Conservation (phyloP, 2,329 filamentous ascomycete genomes). For the Stachybotrys elegans region DNA sequence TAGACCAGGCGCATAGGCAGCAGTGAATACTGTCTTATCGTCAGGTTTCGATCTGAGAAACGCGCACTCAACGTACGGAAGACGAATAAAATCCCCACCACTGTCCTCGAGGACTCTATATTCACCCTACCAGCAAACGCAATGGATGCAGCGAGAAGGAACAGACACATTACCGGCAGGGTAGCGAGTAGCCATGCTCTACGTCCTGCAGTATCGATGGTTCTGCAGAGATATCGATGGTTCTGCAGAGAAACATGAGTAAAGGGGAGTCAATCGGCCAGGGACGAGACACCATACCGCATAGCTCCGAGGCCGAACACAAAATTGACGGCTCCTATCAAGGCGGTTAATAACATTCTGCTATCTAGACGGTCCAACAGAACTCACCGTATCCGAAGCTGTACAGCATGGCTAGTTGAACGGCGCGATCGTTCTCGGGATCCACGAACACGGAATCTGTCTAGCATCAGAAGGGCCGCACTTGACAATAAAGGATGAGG, state of each 20-base stretch:
- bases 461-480: background rate
- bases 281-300: constrained; percentile 18
- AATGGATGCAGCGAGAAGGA: constrained; percentile 33
- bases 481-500: background rate
- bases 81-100: constrained; percentile 30
- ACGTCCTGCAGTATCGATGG: constrained; percentile 31
- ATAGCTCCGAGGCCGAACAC: constrained; percentile 33
- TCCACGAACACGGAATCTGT: constrained; percentile 12
- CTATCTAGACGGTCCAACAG: background rate
- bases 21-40: constrained; percentile 27
- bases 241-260: constrained; percentile 29
- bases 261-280: no score
- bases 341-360: background rate
- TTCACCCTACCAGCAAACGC: constrained; percentile 19
- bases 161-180: constrained; percentile 36
- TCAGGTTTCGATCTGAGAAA: constrained; percentile 5
- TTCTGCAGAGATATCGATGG: constrained; percentile 24
- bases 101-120: constrained; percentile 13
- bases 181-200: constrained; percentile 38
- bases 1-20: constrained; percentile 34
- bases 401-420: constrained; percentile 18
- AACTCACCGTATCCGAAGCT: constrained; percentile 24
- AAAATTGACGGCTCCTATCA: constrained; percentile 33
- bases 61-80: constrained; percentile 17
- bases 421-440: constrained; percentile 17